phyloP scores from a whole-genome alignment of 192 early-diverging fungal genomes.

The Coemansia sp. region DNA sequence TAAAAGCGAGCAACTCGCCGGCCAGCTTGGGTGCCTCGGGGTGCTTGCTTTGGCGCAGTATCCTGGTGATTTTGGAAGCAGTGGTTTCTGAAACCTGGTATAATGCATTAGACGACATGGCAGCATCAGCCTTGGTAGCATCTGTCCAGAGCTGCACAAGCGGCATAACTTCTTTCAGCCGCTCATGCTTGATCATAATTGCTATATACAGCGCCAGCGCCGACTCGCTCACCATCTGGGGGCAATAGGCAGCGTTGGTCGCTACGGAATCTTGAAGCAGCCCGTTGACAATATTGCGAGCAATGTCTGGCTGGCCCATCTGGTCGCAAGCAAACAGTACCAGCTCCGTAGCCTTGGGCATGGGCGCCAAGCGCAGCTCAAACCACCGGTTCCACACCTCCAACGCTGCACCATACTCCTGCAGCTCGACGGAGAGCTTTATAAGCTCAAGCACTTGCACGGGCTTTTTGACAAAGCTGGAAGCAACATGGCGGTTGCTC shows the following conservation, averaged over 20 bases:
- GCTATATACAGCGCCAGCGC: slow-evolving; percentile 38
- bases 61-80: slow-evolving; percentile 15
- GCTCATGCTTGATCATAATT: slow-evolving; percentile 30
- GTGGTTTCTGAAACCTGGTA: slow-evolving; percentile 20
- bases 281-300: slow-evolving; percentile 22
- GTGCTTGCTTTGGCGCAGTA: slow-evolving; percentile 16
- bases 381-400: slow-evolving; percentile 39
- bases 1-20: slow-evolving; percentile 20
- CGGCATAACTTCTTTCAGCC: slow-evolving; percentile 17
- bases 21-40: slow-evolving; percentile 10
- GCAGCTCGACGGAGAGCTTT: slow-evolving; percentile 17
- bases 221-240: slow-evolving; percentile 20
- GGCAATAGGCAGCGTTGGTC: not conserved
- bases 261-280: slow-evolving; percentile 8
- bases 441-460: slow-evolving; percentile 21
- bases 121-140: not conserved
- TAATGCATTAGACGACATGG: not conserved
- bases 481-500: slow-evolving; percentile 10
- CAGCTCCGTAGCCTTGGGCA: slow-evolving; percentile 13
- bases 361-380: slow-evolving; percentile 11
- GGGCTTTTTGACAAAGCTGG: slow-evolving; percentile 14
- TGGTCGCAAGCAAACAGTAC: slow-evolving; percentile 47
- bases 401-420: slow-evolving; percentile 18
- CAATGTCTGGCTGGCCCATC: slow-evolving; percentile 19
- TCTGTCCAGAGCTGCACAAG: slow-evolving; percentile 22